phyloP scores from a whole-genome alignment of 2,329 filamentous ascomycete species.

The Fusarium sororula region DNA sequence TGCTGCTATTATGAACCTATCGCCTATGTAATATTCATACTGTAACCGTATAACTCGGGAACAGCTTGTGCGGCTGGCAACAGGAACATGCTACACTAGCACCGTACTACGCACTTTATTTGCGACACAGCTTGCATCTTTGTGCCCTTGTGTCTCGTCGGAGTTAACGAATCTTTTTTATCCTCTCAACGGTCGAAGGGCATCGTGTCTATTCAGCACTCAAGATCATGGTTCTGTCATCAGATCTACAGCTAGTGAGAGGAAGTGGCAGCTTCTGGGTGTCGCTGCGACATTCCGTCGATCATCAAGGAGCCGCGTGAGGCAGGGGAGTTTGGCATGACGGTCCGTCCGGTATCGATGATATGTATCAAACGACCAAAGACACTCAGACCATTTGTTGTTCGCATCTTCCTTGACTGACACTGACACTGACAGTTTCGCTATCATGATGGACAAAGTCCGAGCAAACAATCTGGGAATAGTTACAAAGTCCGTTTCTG shows the following conservation, averaged over 20 bases:
- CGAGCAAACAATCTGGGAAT: neutral
- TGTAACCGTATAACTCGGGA: neutral
- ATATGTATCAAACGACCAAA: conserved; percentile 1
- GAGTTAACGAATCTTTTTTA: conserved; percentile 4
- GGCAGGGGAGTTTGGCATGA: neutral
- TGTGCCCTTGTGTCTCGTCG: conserved; percentile 1
- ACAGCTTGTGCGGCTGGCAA: neutral
- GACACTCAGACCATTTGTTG: neutral
- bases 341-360: neutral
- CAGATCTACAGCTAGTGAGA: conserved; percentile 7
- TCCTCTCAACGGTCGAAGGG: neutral
- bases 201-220: neutral
- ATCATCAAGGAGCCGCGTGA: conserved; percentile 21
- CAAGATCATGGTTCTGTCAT: neutral
- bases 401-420: neutral
- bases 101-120: conserved; percentile 6
- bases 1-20: neutral
- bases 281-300: conserved; percentile 8
- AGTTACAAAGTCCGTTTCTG: neutral
- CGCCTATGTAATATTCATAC: neutral
- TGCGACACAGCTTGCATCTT: conserved; percentile 2
- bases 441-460: conserved; percentile 12
- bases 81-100: conserved; percentile 14
- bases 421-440: neutral
- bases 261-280: neutral